These are phyloP conservation scores for Solanum chiquidenum DNA, from an alignment of 257 asterid genomes.

Conservation along the genomic window DNA sequence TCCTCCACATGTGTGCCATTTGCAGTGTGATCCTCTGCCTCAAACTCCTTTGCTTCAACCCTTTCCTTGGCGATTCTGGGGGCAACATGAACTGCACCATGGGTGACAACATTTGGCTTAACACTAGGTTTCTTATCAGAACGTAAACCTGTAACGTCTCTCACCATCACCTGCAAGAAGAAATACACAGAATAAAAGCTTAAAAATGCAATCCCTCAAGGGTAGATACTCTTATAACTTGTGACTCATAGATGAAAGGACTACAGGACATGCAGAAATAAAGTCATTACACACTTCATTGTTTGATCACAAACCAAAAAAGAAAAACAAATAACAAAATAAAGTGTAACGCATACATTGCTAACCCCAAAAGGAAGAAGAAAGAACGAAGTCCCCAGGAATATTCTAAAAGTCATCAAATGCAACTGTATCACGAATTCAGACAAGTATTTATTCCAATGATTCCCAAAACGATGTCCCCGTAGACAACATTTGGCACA, in stretches of 20 bases:
- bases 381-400: not conserved
- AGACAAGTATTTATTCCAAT: not conserved
- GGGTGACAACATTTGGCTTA: slow-evolving; percentile 31
- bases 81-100: slow-evolving; percentile 22
- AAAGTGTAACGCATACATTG: not conserved
- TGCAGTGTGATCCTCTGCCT: slow-evolving; percentile 17
- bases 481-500: not conserved
- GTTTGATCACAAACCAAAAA: not conserved
- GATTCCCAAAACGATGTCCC: not conserved
- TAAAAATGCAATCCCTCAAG: not conserved
- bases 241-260: not conserved
- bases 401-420: not conserved
- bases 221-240: not conserved
- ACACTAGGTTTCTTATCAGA: slow-evolving; percentile 24
- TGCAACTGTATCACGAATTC: not conserved
- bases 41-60: slow-evolving; percentile 15
- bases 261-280: not conserved
- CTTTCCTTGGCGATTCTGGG: slow-evolving; percentile 21
- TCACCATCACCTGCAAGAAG: slow-evolving; percentile 44
- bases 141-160: slow-evolving; percentile 39
- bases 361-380: not conserved
- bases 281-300: not conserved
- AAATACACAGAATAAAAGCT: not conserved
- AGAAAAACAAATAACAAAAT: not conserved
- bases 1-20: slow-evolving; percentile 19